phyloP scores from a whole-genome alignment of 2,329 filamentous ascomycete genomes.

The Paracoccidioides lutzii region DNA sequence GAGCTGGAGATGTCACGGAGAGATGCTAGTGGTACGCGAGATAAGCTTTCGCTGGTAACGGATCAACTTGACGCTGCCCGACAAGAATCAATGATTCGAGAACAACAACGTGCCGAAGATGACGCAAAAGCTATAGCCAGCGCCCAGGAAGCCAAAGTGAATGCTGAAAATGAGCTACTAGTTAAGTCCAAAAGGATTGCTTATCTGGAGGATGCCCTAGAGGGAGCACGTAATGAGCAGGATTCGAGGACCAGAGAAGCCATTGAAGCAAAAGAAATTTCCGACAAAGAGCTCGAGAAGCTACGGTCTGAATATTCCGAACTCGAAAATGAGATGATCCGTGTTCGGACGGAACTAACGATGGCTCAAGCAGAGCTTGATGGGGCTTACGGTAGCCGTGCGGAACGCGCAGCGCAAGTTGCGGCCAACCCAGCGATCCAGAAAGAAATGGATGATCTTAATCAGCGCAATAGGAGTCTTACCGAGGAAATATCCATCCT shows the following conservation, averaged over 20 bases:
- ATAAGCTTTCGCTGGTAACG: slow-evolving; percentile 30
- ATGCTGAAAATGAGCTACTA: slow-evolving; percentile 15
- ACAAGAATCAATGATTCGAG: slow-evolving; percentile 23
- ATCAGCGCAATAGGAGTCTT: slow-evolving; percentile 35
- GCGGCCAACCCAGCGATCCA: slow-evolving; percentile 46
- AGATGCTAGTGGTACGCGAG: slow-evolving; percentile 26
- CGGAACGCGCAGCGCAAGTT: slow-evolving; percentile 54
- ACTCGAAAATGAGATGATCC: slow-evolving; percentile 51
- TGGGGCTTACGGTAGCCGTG: slow-evolving; percentile 74
- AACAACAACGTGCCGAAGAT: slow-evolving; percentile 21
- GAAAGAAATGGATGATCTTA: slow-evolving; percentile 46
- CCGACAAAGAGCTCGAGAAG: slow-evolving; percentile 27
- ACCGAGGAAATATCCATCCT: slow-evolving; percentile 36
- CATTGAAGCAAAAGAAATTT: slow-evolving; percentile 10
- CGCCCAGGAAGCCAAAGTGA: slow-evolving; percentile 18
- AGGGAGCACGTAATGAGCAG: slow-evolving; percentile 4
- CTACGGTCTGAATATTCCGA: slow-evolving; percentile 39
- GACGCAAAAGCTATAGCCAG: slow-evolving; percentile 18
- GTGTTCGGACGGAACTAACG: slow-evolving; percentile 67
- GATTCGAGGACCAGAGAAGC: neutral
- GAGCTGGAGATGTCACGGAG: slow-evolving; percentile 45
- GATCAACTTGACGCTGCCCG: slow-evolving; percentile 32
- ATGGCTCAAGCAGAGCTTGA: slow-evolving; percentile 84
- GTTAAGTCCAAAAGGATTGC: slow-evolving; percentile 12
- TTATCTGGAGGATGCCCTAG: slow-evolving; percentile 11